A percentile compares a stretch with the other conserved stretches of the same genome.
These are phyloP conservation scores for Cyberlindnera japonica DNA, from an alignment of 805 yeast genomes.

Conservation along the genomic window DNA sequence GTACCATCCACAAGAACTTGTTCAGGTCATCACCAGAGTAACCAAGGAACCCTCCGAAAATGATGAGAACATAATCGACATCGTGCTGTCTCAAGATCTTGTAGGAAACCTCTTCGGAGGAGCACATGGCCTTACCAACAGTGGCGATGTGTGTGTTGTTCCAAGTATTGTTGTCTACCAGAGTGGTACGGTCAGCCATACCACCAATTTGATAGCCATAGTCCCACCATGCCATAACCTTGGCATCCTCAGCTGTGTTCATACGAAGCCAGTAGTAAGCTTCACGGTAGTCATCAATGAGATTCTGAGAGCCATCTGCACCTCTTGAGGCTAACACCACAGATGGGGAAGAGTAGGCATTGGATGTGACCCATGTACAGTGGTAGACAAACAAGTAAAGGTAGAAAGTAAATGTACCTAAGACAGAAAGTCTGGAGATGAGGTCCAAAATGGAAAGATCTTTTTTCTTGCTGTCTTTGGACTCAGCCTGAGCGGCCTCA, in stretches of 20 bases:
- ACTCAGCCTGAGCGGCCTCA: conserved; percentile 4
- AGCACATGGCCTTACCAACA: conserved; percentile 97
- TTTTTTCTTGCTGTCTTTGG: conserved; percentile 10
- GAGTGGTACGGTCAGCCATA: conserved; percentile 98
- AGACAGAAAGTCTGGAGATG: conserved; percentile 58
- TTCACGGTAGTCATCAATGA: conserved; percentile 97
- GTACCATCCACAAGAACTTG: conserved; percentile 97
- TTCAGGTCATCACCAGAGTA: conserved; percentile 95
- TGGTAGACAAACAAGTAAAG: conserved; percentile 81
- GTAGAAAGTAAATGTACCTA: conserved; percentile 67
- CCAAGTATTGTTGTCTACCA: conserved; percentile 99
- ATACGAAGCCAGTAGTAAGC: conserved; percentile 98
- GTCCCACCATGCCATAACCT: conserved; percentile 99
- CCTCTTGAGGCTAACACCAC: conserved; percentile 83
- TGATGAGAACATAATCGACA: conserved; percentile 89
- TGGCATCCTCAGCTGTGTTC: conserved; percentile 96
- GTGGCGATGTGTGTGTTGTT: conserved; percentile 99
- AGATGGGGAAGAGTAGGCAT: conserved; percentile 95
- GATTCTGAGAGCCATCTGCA: conserved; percentile 78
- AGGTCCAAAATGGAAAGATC: conserved; percentile 24
- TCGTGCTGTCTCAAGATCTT: conserved; percentile 86
- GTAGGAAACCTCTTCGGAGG: conserved; percentile 83
- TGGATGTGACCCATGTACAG: conserved; percentile 96
- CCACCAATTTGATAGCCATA: conserved; percentile 99
- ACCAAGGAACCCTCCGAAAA: conserved; percentile 92